Conservation (phyloP, 148 eudicot genomes). For the Selenicereus undatus region DNA sequence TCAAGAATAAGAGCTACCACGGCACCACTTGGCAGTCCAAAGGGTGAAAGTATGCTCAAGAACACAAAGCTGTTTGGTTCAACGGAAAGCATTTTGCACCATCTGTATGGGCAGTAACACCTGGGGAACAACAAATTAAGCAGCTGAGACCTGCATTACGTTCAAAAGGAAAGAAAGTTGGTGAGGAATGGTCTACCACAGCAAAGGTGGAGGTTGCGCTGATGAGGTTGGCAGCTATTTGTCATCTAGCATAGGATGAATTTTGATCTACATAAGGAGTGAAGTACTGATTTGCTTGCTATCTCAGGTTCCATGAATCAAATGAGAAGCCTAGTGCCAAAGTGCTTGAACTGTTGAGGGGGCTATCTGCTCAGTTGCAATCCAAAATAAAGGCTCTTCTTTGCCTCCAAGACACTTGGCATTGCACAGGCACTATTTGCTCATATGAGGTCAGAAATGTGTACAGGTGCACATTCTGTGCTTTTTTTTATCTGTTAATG, state of each 20-base stretch:
- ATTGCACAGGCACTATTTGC: constrained; percentile 91
- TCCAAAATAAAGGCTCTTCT: constrained; percentile 74
- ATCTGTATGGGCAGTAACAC: constrained; percentile 82
- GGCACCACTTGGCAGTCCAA: constrained; percentile 75
- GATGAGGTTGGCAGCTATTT: constrained; percentile 45
- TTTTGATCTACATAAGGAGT: constrained; percentile 9
- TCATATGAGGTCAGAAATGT: constrained; percentile 73
- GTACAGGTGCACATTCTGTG: background rate
- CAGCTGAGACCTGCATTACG: constrained; percentile 76
- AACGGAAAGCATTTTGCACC: constrained; percentile 87
- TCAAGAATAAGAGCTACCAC: constrained; percentile 77
- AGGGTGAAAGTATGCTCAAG: constrained; percentile 94
- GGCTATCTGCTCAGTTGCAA: constrained; percentile 73
- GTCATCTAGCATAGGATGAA: background rate
- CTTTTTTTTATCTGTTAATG: background rate
- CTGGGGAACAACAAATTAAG: constrained; percentile 88
- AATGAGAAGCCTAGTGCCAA: constrained; percentile 65
- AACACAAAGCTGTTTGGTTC: constrained; percentile 95
- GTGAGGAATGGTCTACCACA: constrained; percentile 97
- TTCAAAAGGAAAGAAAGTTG: constrained; percentile 89
- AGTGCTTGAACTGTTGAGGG: constrained; percentile 78
- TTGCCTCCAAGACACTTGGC: constrained; percentile 86
- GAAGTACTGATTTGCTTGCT: constrained; percentile 7
- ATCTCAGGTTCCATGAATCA: constrained; percentile 81
- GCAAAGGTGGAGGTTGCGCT: constrained; percentile 83